Conservation (phyloP, 768 basidiomycete species). For the Leccinum uliginosum region DNA sequence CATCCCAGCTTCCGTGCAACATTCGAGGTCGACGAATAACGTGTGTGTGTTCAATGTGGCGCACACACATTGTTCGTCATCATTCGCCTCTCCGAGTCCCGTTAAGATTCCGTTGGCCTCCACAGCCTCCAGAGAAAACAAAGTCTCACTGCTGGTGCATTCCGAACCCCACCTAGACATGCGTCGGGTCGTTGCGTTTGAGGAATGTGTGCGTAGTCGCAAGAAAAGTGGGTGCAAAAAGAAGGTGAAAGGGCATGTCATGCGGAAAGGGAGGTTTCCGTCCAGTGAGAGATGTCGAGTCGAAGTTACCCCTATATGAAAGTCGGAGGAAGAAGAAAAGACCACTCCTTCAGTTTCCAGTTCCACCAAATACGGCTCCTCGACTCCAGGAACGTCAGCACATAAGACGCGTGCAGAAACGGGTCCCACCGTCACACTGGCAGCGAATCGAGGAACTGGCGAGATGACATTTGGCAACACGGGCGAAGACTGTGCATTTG, state of each 20-base stretch:
- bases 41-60: slow-evolving; percentile 43
- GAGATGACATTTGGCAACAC: slow-evolving; percentile 30
- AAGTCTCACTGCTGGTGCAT: slow-evolving; percentile 41
- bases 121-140: slow-evolving; percentile 56
- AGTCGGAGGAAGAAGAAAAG: slow-evolving; percentile 40
- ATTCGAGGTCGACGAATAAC: slow-evolving; percentile 41
- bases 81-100: slow-evolving; percentile 48
- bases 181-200: slow-evolving; percentile 20
- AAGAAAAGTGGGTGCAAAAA: slow-evolving; percentile 50
- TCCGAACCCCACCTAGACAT: slow-evolving; percentile 33
- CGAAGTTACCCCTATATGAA: slow-evolving; percentile 26
- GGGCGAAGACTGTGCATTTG: slow-evolving; percentile 2
- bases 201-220: slow-evolving; percentile 41
- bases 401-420: slow-evolving; percentile 51
- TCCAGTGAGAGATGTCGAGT: slow-evolving; percentile 18
- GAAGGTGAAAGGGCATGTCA: slow-evolving; percentile 40
- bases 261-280: slow-evolving; percentile 41
- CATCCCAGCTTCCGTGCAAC: slow-evolving; percentile 54
- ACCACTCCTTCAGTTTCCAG: slow-evolving; percentile 52
- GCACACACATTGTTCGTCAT: slow-evolving; percentile 36
- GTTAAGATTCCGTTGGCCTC: slow-evolving; percentile 43
- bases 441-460: slow-evolving; percentile 45
- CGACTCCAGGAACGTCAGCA: slow-evolving; percentile 32
- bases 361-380: slow-evolving; percentile 50
- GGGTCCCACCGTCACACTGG: slow-evolving; percentile 47